phyloP scores from a whole-genome alignment of 129 eudicot species.

The Calendula officinalis region DNA sequence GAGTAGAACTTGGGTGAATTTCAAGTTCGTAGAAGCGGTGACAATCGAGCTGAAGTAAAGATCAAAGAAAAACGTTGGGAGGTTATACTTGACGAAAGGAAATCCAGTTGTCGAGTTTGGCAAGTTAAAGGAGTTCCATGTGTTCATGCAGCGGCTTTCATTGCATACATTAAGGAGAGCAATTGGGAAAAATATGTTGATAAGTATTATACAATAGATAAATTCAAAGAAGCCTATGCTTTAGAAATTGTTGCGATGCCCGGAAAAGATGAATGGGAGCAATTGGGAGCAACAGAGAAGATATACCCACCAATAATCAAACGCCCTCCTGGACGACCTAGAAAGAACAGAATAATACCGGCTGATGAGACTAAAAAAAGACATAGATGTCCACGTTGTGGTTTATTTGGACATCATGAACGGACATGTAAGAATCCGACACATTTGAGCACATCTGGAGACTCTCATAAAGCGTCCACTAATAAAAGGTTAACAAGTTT shows the following conservation, averaged over 20 bases:
- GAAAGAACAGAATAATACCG: neutral
- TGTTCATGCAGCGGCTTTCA: neutral
- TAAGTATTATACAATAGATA: neutral
- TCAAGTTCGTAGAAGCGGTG: neutral
- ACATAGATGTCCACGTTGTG: neutral
- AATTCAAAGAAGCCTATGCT: neutral
- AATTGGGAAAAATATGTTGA: neutral
- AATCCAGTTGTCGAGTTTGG: neutral
- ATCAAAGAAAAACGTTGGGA: neutral
- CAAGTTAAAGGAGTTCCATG: neutral
- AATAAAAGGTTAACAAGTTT: neutral
- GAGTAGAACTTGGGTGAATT: constrained; percentile 4
- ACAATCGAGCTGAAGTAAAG: neutral
- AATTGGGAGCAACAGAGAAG: neutral
- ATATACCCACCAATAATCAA: neutral
- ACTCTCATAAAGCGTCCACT: neutral
- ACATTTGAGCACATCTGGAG: neutral
- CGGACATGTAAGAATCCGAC: neutral
- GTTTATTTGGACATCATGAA: neutral
- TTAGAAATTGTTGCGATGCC: neutral
- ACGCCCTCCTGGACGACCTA: neutral
- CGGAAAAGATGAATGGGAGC: neutral
- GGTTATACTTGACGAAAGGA: neutral
- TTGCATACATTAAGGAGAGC: neutral
- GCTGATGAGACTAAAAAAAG: neutral